phyloP scores from a whole-genome alignment of 2,329 filamentous ascomycete species.

The Furcasterigmium sp. region DNA sequence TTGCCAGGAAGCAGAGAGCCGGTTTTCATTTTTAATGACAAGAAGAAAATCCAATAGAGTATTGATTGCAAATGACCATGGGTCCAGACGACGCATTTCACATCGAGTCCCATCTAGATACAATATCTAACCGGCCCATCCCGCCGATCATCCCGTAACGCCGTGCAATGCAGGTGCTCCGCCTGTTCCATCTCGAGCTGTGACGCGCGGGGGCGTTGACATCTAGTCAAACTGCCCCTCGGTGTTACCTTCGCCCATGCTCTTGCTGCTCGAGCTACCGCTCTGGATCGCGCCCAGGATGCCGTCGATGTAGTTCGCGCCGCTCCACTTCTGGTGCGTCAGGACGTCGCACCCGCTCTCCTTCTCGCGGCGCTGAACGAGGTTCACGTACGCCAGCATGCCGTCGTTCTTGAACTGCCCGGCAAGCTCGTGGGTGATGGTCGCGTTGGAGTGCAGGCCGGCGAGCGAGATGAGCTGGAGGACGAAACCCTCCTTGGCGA shows the following conservation, averaged over 20 bases:
- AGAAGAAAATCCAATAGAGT: too few species aligned
- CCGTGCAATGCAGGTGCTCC: slow-evolving; percentile 9
- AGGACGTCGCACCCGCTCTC: slow-evolving; percentile 87
- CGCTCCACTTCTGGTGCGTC: slow-evolving; percentile 86
- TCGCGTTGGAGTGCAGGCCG: slow-evolving; percentile 60
- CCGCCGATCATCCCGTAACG: too few species aligned
- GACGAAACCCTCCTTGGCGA: slow-evolving; percentile 80
- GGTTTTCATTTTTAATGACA: too few species aligned
- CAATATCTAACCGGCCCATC: too few species aligned
- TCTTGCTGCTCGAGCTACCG: slow-evolving; percentile 81
- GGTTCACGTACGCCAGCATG: slow-evolving; percentile 95
- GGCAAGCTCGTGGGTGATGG: slow-evolving; percentile 68
- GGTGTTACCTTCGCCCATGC: slow-evolving; percentile 93
- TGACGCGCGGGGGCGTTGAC: too few species aligned
- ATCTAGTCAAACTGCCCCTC: slow-evolving; percentile 59
- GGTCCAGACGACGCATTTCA: too few species aligned
- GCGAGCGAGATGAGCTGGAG: slow-evolving; percentile 64
- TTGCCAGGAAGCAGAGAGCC: too few species aligned
- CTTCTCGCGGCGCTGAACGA: slow-evolving; percentile 87
- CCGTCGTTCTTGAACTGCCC: slow-evolving; percentile 81
- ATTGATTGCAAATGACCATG: too few species aligned
- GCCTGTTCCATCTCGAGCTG: too few species aligned
- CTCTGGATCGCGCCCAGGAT: slow-evolving; percentile 88
- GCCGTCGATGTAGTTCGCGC: slow-evolving; percentile 72
- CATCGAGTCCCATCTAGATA: too few species aligned